Conservation (phyloP, 169 alveolate genomes). For the Plasmodium yoelii region DNA sequence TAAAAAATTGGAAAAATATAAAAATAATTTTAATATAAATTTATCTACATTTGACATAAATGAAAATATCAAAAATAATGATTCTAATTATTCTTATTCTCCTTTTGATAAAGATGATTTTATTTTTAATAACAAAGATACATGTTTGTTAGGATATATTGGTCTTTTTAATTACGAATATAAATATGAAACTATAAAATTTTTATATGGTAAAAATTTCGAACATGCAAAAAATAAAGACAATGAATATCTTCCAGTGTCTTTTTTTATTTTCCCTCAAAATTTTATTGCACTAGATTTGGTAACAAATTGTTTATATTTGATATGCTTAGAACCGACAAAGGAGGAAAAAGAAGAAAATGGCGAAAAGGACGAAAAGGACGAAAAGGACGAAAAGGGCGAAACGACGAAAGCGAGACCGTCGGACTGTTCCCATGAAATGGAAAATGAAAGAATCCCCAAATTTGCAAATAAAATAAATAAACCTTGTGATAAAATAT, state of each 20-base stretch:
- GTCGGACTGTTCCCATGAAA: not conserved
- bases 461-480: not conserved
- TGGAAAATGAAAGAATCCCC: not conserved
- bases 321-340: conserved; percentile 25
- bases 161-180: conserved; percentile 79
- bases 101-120: conserved; percentile 26
- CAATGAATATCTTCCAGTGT: conserved; percentile 1
- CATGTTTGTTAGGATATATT: conserved; percentile 70
- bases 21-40: not conserved
- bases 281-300: conserved; percentile 37
- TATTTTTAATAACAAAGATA: conserved; percentile 7
- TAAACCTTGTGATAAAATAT: not conserved
- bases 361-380: no score
- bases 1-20: not conserved
- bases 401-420: not conserved
- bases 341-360: not conserved
- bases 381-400: no score
- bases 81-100: not conserved
- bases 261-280: conserved; percentile 47
- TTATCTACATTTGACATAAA: not conserved
- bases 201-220: conserved; percentile 24
- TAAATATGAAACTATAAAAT: conserved; percentile 61
- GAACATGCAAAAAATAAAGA: not conserved
- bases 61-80: no score
- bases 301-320: conserved; percentile 12